Conservation (phyloP, 2,329 filamentous ascomycete genomes). For the Fusarium pseudograminearum region DNA sequence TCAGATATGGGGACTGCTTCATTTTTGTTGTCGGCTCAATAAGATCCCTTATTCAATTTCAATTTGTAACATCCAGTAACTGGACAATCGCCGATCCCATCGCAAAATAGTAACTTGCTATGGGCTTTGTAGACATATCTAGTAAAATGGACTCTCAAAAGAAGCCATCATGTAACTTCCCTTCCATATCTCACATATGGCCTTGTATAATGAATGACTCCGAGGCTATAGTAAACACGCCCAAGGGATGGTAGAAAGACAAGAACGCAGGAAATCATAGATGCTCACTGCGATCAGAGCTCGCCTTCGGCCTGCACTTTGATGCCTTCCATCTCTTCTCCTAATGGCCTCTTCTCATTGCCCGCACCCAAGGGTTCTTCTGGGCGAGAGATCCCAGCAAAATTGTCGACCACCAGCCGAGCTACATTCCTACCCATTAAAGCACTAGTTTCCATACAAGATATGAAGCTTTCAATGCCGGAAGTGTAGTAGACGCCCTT, state of each 20-base stretch:
- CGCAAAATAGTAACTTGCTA: neutral
- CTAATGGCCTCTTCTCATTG: conserved; percentile 1
- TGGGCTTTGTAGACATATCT: neutral
- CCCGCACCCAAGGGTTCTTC: conserved; percentile 5
- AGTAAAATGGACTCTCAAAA: neutral
- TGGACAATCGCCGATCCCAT: neutral
- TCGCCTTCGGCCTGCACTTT: conserved; percentile 28
- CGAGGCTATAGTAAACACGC: neutral
- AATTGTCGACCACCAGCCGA: conserved; percentile 74
- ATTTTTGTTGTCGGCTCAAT: neutral
- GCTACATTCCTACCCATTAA: conserved; percentile 92
- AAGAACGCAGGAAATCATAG: neutral
- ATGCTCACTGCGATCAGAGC: conserved; percentile 23
- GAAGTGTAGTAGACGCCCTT: conserved; percentile 77
- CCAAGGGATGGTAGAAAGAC: neutral
- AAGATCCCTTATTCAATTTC: neutral
- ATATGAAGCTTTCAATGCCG: conserved; percentile 92
- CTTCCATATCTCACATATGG: neutral
- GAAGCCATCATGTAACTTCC: neutral
- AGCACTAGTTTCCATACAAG: conserved; percentile 96
- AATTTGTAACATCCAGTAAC: neutral
- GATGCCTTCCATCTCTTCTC: conserved; percentile 17
- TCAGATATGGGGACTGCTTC: neutral
- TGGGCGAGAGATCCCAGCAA: conserved; percentile 45
- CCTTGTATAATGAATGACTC: neutral